Conservation (phyloP, 2,329 filamentous ascomycete species). For the Alternaria conjuncta region DNA sequence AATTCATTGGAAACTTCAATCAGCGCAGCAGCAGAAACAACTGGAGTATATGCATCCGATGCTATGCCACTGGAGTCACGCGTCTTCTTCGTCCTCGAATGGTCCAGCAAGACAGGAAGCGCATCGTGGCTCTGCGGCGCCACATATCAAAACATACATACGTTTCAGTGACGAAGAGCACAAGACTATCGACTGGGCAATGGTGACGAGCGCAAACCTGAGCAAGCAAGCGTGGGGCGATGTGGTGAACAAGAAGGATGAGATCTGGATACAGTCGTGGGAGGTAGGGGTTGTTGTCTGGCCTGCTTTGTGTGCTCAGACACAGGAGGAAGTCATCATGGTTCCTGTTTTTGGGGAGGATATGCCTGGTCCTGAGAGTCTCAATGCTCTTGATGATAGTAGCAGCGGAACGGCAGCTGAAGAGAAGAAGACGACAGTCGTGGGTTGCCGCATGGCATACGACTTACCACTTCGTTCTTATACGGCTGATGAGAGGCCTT, state of each 20-base stretch:
- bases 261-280: slow-evolving; percentile 77
- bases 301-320: slow-evolving; percentile 63
- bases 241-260: slow-evolving; percentile 60
- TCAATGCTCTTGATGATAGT: slow-evolving; percentile 18
- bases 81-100: not conserved
- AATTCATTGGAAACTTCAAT: slow-evolving; percentile 81
- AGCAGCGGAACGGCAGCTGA: slow-evolving; percentile 2
- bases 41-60: slow-evolving; percentile 73
- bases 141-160: slow-evolving; percentile 90
- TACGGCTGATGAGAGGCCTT: slow-evolving; percentile 68
- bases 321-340: slow-evolving; percentile 58
- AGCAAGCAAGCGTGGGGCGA: slow-evolving; percentile 91
- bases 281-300: slow-evolving; percentile 85
- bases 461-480: slow-evolving; percentile 76
- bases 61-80: slow-evolving; percentile 74
- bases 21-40: slow-evolving; percentile 73
- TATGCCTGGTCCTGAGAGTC: slow-evolving; percentile 49
- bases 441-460: slow-evolving; percentile 84
- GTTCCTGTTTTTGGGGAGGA: slow-evolving; percentile 71
- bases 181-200: slow-evolving; percentile 75
- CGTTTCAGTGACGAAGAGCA: slow-evolving; percentile 60
- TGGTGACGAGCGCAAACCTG: slow-evolving; percentile 89
- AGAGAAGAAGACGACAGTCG: slow-evolving; percentile 40
- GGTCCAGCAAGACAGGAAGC: slow-evolving; percentile 22
- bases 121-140: slow-evolving; percentile 67